phyloP scores from a whole-genome alignment of 106 monocot species.

The Acorus gramineus region DNA sequence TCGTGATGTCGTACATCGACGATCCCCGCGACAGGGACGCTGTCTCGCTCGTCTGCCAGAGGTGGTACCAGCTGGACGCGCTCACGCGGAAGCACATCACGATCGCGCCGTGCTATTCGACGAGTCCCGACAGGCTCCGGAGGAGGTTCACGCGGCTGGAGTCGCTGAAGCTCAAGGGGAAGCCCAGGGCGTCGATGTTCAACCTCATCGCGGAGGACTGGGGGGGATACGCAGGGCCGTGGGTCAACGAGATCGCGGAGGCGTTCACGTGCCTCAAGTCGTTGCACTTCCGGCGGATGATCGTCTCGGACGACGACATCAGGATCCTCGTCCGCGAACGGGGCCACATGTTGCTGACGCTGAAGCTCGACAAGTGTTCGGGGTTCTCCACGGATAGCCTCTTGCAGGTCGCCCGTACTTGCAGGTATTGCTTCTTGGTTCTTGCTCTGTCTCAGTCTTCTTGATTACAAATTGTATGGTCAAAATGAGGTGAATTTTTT shows the following conservation, averaged over 20 bases:
- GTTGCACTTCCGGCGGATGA: constrained; percentile 78
- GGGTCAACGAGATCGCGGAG: constrained; percentile 49
- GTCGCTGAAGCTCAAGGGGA: constrained; percentile 86
- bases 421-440: constrained; percentile 42
- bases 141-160: constrained; percentile 65
- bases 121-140: constrained; percentile 54
- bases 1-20: constrained; percentile 70
- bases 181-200: constrained; percentile 94
- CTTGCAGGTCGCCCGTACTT: constrained; percentile 40
- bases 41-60: constrained; percentile 67
- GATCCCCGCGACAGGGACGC: constrained; percentile 74
- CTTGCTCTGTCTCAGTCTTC: not conserved
- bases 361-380: constrained; percentile 90
- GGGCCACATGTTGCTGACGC: constrained; percentile 36
- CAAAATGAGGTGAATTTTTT: too few relatives aligned
- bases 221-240: constrained; percentile 83
- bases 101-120: constrained; percentile 82
- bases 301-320: constrained; percentile 59
- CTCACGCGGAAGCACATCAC: constrained; percentile 79
- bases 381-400: constrained; percentile 83
- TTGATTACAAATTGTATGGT: too few relatives aligned
- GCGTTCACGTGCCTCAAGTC: constrained; percentile 52
- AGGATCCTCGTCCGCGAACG: constrained; percentile 34
- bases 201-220: constrained; percentile 93
- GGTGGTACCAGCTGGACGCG: constrained; percentile 59